Evolutionary conservation across 1,284 basidiomycete species (phyloP), one percentile per base, ranked within the genome.

Genomic region (Neolentinus lepideus): DNA sequence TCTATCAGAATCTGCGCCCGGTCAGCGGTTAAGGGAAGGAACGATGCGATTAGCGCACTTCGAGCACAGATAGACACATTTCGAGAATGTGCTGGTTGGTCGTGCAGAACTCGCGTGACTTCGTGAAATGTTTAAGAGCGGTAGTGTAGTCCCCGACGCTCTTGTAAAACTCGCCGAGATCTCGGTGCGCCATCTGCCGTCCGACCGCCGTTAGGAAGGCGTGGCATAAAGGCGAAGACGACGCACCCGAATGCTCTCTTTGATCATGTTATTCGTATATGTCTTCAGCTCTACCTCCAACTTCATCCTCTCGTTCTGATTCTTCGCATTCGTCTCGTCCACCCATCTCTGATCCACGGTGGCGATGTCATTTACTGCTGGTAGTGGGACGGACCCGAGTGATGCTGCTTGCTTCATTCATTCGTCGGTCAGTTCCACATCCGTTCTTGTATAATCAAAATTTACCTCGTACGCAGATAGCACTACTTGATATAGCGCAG

Each of bases 191-290:
- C 88, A 94, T 92, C 57, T 67, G 53, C 54, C 55, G 31, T 31
- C 29, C 29, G 29, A 31, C 31, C 26, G 29, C 31, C 16, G 12
- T 51, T 43, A 26, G 35, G 29, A 24, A 54, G 19, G 54, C 38
- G 25, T 47, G 19, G 26, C 29, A 14, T 51, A 16, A 47, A 1
- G 22, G 62, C 59, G 26, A n/a, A 52, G 54, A 31, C 24, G 14
- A 73, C 84, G 53, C 62, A 92, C 90, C 61, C 93, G 77, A 63
- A 94, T 92, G 75, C 91, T 93, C 76, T 96, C 94, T 69, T 94
- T 94, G 74, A 95, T 94, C 81, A 94, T 85, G 66, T 94, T 95
- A 64, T 89, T 92, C 58, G 84, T 79, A 65, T 94, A 94, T 14
- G 88, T 89, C 78, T 92, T 93, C 66, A 96, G 75, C 69, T 95